Conservation (phyloP, 352 stramenopile species). For the Phytophthora pseudosyringae region DNA sequence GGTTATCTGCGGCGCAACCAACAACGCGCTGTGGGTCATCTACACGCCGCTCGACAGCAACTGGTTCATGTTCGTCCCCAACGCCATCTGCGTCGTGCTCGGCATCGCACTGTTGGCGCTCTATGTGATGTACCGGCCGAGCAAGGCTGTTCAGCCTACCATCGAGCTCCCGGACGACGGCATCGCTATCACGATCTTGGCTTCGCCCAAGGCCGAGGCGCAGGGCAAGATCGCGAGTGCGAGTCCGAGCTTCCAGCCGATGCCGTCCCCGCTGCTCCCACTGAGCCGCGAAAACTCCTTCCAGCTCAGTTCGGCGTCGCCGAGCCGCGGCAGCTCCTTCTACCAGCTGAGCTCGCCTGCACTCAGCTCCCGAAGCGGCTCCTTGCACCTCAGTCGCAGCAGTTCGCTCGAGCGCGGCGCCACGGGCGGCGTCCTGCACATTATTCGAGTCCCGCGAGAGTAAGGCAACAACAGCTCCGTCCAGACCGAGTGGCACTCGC, state of each 20-base stretch:
- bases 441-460: constrained; percentile 22
- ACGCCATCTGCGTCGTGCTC: constrained; percentile 45
- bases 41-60: constrained; percentile 51
- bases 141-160: constrained; percentile 18
- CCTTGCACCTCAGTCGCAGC: constrained; percentile 13
- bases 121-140: constrained; percentile 54
- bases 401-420: constrained; percentile 13
- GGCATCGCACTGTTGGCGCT: constrained; percentile 45
- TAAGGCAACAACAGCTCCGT: too few species aligned
- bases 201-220: constrained; percentile 34
- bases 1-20: constrained; percentile 46
- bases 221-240: constrained; percentile 20
- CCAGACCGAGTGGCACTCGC: too few species aligned
- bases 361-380: constrained; percentile 15
- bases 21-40: constrained; percentile 55
- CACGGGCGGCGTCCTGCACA: constrained; percentile 25
- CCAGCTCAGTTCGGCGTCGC: constrained; percentile 20
- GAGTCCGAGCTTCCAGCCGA: constrained; percentile 31
- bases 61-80: constrained; percentile 62
- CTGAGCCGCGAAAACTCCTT: constrained; percentile 37
- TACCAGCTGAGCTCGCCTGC: constrained; percentile 20
- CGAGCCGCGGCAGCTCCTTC: constrained; percentile 27
- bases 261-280: constrained; percentile 30
- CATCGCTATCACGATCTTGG: constrained; percentile 37
- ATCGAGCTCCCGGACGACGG: constrained; percentile 27